A percentile compares a stretch with the other conserved stretches of the same genome.
Conservation (phyloP, 2,329 filamentous ascomycete species). For the Sporothrix brunneoviolacea region DNA sequence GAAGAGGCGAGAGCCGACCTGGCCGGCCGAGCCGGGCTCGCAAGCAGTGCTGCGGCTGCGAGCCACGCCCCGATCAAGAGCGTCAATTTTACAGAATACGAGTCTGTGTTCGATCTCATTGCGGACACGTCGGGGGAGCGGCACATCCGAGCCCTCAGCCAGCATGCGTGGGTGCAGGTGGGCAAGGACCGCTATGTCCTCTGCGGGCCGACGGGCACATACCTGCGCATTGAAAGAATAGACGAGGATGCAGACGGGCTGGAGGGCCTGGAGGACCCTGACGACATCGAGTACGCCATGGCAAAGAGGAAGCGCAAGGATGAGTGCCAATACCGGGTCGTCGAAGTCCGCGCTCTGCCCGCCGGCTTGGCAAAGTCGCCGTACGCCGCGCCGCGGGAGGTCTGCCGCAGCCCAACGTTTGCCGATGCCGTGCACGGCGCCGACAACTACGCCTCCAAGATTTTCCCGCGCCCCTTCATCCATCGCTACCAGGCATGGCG, state of each 20-base stretch:
- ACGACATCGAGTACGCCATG: constrained; percentile 24
- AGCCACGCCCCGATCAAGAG: constrained; percentile 26
- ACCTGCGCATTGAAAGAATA: constrained; percentile 44
- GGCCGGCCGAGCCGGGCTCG: background rate
- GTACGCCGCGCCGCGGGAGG: constrained; percentile 60
- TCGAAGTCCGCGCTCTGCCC: constrained; percentile 44
- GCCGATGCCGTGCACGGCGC: constrained; percentile 73
- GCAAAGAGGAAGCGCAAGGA: constrained; percentile 20
- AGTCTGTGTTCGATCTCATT: constrained; percentile 84
- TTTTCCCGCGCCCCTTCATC: constrained; percentile 64
- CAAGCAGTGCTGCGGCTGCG: background rate
- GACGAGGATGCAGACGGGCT: constrained; percentile 21
- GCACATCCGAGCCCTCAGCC: constrained; percentile 70
- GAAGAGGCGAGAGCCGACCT: constrained; percentile 29
- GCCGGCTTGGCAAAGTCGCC: constrained; percentile 42
- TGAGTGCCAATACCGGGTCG: constrained; percentile 33
- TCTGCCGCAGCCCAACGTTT: constrained; percentile 62
- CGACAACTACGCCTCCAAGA: constrained; percentile 68
- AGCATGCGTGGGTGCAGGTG: constrained; percentile 75
- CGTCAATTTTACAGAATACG: constrained; percentile 83
- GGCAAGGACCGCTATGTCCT: constrained; percentile 66
- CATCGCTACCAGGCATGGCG: constrained; percentile 64
- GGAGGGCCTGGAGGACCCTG: background rate
- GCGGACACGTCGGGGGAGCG: constrained; percentile 71
- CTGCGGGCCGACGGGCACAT: constrained; percentile 56